Percentiles rank a stretch among this genome's conserved stretches.
Conservation (phyloP, 1,284 basidiomycete genomes). For the Cystobasidium pallidum region DNA sequence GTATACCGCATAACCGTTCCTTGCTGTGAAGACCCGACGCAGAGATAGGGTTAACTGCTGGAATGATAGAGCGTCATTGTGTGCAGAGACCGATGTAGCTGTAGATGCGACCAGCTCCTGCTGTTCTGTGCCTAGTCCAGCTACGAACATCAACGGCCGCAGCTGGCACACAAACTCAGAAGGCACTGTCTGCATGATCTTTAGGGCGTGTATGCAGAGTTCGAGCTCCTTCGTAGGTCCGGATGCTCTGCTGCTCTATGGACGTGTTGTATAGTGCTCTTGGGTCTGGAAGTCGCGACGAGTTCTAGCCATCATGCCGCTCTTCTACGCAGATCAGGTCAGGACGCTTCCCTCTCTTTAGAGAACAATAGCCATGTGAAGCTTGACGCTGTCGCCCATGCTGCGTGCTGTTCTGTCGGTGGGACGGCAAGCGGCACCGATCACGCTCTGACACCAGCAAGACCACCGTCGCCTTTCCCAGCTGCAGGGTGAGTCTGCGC, state of each 20-base stretch:
- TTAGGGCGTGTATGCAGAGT: neutral
- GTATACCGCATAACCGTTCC: slow-evolving; percentile 60
- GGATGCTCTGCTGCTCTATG: neutral
- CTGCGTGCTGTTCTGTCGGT: neutral
- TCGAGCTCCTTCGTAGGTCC: neutral
- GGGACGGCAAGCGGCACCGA: neutral
- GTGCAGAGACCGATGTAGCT: slow-evolving; percentile 9
- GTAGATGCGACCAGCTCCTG: slow-evolving; percentile 43
- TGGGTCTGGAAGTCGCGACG: neutral
- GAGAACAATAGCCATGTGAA: neutral
- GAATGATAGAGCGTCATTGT: slow-evolving; percentile 53
- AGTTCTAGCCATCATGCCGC: neutral
- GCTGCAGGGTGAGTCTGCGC: neutral
- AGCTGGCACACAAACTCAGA: slow-evolving; percentile 70
- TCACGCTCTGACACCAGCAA: neutral
- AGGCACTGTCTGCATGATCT: slow-evolving; percentile 52
- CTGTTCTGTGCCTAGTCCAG: slow-evolving; percentile 67
- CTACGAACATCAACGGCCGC: slow-evolving; percentile 88
- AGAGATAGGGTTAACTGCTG: slow-evolving; percentile 65
- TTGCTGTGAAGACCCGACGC: slow-evolving; percentile 65
- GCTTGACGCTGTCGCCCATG: neutral
- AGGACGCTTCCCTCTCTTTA: neutral
- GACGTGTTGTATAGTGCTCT: neutral
- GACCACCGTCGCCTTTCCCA: neutral
- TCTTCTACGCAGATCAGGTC: neutral